Percentiles rank a stretch among this genome's conserved stretches.
These are phyloP conservation scores for Leccinum subspadiceum DNA, from an alignment of 1,284 basidiomycete species.

Conservation along the genomic window DNA sequence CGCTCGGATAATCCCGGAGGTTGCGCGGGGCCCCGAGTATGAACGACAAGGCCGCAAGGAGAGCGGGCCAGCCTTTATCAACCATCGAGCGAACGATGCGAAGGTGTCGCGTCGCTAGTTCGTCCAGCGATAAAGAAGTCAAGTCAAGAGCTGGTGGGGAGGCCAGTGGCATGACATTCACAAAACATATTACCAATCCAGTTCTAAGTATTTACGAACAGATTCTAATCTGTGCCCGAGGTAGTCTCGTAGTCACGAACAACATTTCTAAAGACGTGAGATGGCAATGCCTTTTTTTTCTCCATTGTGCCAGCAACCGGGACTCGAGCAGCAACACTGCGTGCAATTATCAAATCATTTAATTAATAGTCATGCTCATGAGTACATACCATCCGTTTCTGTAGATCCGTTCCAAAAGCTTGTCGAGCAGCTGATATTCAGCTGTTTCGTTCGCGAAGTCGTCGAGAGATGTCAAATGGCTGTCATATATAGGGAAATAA, in stretches of 20 bases:
- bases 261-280: not conserved
- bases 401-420: not conserved
- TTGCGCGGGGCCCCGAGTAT: conserved; percentile 45
- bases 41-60: conserved; percentile 87
- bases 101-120: conserved; percentile 54
- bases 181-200: no score
- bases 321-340: not conserved
- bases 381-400: not conserved
- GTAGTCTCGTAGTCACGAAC: not conserved
- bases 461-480: not conserved
- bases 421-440: not conserved
- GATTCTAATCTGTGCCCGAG: not conserved
- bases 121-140: conserved; percentile 54
- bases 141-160: conserved; percentile 65
- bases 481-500: not conserved
- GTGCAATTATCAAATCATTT: no score
- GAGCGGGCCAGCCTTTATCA: conserved; percentile 83
- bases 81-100: conserved; percentile 73
- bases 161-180: no score
- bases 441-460: not conserved
- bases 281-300: not conserved
- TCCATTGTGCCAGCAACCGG: not conserved
- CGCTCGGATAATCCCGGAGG: conserved; percentile 81
- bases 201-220: no score
- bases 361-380: no score